These are phyloP conservation scores for Zarea fungicola DNA, from an alignment of 2,329 filamentous ascomycete genomes.

Conservation along the genomic window DNA sequence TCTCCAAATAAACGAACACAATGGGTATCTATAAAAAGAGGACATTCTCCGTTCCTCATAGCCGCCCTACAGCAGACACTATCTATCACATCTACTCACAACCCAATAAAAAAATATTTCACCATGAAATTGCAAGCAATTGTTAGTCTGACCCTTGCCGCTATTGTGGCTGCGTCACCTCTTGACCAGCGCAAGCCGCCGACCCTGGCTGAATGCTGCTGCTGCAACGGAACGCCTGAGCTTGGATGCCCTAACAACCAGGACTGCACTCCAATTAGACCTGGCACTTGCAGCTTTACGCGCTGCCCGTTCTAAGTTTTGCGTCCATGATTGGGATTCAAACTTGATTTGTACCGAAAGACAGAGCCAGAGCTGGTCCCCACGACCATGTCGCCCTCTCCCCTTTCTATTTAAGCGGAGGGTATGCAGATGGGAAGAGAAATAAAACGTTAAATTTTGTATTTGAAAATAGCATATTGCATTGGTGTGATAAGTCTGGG, in stretches of 20 bases:
- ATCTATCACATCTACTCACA: not conserved
- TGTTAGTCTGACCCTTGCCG: not conserved
- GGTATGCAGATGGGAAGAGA: no score
- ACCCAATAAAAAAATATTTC: not conserved
- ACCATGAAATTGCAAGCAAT: slow-evolving; percentile 2
- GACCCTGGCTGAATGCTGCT: slow-evolving; percentile 16
- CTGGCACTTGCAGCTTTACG: slow-evolving; percentile 12
- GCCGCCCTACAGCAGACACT: not conserved
- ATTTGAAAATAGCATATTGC: no score
- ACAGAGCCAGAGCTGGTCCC: no score
- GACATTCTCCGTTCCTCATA: no score
- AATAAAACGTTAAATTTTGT: no score
- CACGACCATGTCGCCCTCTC: no score
- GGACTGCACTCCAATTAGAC: slow-evolving; percentile 13
- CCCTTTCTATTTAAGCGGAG: no score
- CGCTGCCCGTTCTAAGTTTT: slow-evolving; percentile 13
- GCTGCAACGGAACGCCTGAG: slow-evolving; percentile 15
- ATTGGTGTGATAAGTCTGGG: no score
- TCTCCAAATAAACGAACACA: no score
- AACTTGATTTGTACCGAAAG: no score
- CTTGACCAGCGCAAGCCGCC: slow-evolving; percentile 11
- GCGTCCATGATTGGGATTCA: no score
- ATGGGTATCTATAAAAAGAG: not conserved
- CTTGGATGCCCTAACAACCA: slow-evolving; percentile 14
- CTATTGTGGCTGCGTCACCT: slow-evolving; percentile 3